A percentile compares a stretch with the other conserved stretches of the same genome.
Evolutionary conservation across 2,329 filamentous ascomycete genomes (phyloP).

Genomic region (Pseudocercospora eumusae): DNA sequence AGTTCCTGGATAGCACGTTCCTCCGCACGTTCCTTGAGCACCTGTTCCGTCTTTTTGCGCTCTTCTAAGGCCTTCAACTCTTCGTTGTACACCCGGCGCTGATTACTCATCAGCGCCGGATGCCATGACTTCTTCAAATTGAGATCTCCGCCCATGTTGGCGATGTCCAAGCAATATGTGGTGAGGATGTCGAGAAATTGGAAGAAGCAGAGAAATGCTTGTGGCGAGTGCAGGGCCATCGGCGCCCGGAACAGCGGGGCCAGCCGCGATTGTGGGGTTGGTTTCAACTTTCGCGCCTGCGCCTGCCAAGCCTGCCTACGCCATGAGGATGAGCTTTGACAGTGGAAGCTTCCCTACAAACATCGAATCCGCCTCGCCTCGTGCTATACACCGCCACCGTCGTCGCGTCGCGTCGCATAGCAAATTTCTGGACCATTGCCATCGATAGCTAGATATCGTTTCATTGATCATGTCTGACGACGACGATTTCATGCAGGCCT

Average conservation of each 20-base stretch:
- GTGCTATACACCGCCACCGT: background rate
- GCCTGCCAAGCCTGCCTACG: constrained; percentile 1
- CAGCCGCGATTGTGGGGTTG: background rate
- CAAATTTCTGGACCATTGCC: background rate
- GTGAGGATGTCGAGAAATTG: constrained; percentile 13
- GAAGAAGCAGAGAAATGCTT: constrained; percentile 6
- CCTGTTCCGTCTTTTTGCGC: constrained; percentile 88
- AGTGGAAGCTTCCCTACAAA: background rate
- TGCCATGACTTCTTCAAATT: constrained; percentile 94
- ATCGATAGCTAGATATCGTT: background rate
- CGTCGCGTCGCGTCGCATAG: background rate
- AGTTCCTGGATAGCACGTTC: constrained; percentile 91
- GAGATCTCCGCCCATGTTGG: constrained; percentile 87
- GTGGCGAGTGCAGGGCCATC: constrained; percentile 9
- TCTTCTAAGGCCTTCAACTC: constrained; percentile 92
- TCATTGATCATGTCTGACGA: constrained; percentile 68
- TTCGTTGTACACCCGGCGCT: constrained; percentile 84
- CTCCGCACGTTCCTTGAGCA: constrained; percentile 89
- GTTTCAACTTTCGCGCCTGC: too few relatives aligned
- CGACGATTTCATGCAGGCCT: constrained; percentile 93
- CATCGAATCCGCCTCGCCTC: background rate
- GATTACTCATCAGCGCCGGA: constrained; percentile 85
- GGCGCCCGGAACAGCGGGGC: background rate
- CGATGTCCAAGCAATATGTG: constrained; percentile 27
- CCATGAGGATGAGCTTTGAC: background rate